These are phyloP conservation scores for Talaromyces rugulosus DNA, from an alignment of 2,329 filamentous ascomycete species.

Conservation along the genomic window DNA sequence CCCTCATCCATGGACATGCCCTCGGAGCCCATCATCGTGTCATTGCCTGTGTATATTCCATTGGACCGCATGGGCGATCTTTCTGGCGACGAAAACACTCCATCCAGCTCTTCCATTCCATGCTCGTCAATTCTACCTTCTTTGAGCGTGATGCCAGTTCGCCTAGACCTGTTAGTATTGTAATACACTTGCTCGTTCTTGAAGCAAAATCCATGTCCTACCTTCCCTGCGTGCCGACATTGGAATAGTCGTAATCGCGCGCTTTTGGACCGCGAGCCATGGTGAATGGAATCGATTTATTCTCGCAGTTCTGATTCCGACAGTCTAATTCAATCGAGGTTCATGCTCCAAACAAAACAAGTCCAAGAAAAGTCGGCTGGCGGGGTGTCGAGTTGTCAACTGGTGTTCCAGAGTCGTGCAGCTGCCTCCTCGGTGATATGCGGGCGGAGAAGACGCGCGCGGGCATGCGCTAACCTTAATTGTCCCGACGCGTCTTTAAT, in stretches of 20 bases:
- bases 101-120: conserved; percentile 83
- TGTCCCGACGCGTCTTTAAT: conserved; percentile 27
- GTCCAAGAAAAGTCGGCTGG: not conserved
- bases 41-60: conserved; percentile 31
- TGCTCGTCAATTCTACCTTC: conserved; percentile 84
- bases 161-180: conserved; percentile 50
- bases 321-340: not conserved
- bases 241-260: conserved; percentile 46
- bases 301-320: not conserved
- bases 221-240: conserved; percentile 46
- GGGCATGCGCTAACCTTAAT: conserved; percentile 29
- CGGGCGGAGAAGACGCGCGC: not conserved
- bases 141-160: conserved; percentile 79
- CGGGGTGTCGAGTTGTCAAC: not conserved
- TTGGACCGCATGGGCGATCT: conserved; percentile 48
- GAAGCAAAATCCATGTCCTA: conserved; percentile 18
- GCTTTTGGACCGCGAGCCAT: conserved; percentile 38
- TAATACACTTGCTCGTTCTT: conserved; percentile 7
- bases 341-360: not conserved
- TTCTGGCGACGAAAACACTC: conserved; percentile 82
- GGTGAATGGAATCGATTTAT: conserved; percentile 9
- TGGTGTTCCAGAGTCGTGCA: not conserved
- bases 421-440: not conserved
- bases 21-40: conserved; percentile 51
- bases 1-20: conserved; percentile 63